A percentile compares a stretch with the other conserved stretches of the same genome.
These are phyloP conservation scores for Daldinia childiae DNA, from an alignment of 495 filamentous ascomycete species.

Conservation along the genomic window DNA sequence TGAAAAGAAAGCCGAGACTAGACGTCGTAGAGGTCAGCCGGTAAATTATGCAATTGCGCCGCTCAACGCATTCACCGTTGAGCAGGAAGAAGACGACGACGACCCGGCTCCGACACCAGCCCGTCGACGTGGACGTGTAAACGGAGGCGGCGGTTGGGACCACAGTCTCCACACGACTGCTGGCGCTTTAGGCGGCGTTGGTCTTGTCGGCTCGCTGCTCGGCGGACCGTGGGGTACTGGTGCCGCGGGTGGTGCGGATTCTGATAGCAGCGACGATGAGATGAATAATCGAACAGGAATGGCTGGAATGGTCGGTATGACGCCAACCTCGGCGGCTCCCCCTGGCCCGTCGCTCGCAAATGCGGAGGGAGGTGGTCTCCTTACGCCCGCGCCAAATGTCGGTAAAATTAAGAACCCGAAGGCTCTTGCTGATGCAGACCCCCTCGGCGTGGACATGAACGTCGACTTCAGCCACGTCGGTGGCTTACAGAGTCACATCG, in stretches of 20 bases:
- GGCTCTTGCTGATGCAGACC: constrained; percentile 88
- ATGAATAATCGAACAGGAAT: constrained; percentile 65
- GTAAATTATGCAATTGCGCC: constrained; percentile 70
- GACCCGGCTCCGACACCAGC: constrained; percentile 71
- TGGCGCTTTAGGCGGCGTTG: constrained; percentile 90
- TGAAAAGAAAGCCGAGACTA: constrained; percentile 48
- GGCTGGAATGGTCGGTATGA: constrained; percentile 76
- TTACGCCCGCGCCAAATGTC: constrained; percentile 82
- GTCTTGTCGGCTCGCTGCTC: constrained; percentile 74
- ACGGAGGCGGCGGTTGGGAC: constrained; percentile 66
- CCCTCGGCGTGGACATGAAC: constrained; percentile 87
- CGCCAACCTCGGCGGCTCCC: constrained; percentile 72
- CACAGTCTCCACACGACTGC: constrained; percentile 83
- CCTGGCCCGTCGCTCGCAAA: constrained; percentile 53
- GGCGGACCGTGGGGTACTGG: constrained; percentile 74
- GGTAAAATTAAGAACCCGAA: constrained; percentile 86
- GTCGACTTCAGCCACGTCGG: constrained; percentile 94
- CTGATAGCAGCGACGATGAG: constrained; percentile 97
- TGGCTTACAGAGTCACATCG: constrained; percentile 88
- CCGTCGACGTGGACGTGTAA: constrained; percentile 67
- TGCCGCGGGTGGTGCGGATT: constrained; percentile 82
- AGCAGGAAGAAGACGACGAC: constrained; percentile 68
- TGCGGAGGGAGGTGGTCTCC: constrained; percentile 66
- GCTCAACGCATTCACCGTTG: constrained; percentile 75
- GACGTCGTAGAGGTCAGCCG: constrained; percentile 51